phyloP scores from a whole-genome alignment of 768 basidiomycete genomes.

The Lactifluus volemus region DNA sequence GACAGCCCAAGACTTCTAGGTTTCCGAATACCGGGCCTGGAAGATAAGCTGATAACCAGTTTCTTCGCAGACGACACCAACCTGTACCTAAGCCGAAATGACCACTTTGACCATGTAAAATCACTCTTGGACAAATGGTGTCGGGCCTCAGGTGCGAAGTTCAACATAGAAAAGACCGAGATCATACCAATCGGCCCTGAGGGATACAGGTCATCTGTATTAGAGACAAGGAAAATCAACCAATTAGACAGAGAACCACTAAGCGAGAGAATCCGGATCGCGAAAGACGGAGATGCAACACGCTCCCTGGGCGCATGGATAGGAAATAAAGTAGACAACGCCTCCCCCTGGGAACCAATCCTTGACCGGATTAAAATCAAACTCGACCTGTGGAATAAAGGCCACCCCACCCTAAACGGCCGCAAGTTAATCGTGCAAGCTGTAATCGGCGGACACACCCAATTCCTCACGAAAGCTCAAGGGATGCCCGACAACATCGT shows the following conservation, averaged over 20 bases:
- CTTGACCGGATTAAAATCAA: conserved; percentile 20
- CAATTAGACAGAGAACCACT: background rate
- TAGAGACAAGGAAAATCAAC: background rate
- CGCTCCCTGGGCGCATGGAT: background rate
- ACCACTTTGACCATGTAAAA: conserved; percentile 24
- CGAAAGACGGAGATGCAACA: background rate
- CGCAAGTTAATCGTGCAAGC: conserved; percentile 20
- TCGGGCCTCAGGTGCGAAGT: conserved; percentile 32
- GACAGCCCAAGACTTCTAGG: background rate
- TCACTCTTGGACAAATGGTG: conserved; percentile 33
- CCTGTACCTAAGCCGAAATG: conserved; percentile 24
- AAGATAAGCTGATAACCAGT: background rate
- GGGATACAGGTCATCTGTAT: conserved; percentile 6
- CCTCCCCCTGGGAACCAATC: background rate
- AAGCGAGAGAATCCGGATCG: background rate
- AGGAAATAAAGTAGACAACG: background rate
- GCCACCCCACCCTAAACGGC: conserved; percentile 18
- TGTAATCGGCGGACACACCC: conserved; percentile 18
- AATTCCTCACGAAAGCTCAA: conserved; percentile 27
- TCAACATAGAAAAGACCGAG: conserved; percentile 35
- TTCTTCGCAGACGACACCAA: background rate
- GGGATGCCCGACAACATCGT: conserved; percentile 25
- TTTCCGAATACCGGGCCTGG: background rate
- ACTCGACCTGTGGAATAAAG: conserved; percentile 13
- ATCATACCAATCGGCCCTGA: conserved; percentile 28